Base-by-base conservation (phyloP, 306 rosid genomes). In the Corylus heterophylla region DNA sequence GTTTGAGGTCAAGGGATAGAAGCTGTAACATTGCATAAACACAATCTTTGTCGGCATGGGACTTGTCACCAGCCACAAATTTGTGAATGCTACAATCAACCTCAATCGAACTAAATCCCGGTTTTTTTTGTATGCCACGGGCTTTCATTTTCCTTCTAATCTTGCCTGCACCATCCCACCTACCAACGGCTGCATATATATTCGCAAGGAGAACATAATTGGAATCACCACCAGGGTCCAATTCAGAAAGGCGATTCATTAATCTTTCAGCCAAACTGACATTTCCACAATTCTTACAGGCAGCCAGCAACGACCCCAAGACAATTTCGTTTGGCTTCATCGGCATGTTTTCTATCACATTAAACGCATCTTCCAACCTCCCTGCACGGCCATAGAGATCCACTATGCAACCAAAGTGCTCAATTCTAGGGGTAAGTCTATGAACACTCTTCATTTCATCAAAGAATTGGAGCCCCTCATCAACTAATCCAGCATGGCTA, bases 351-450 rank as follows among this genome's bases (percentile, higher is more conserved):
- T 86, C 78, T 20, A 91, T 78, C 67, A 91, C 87, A 75, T 85
- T 74, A 84, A 85, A 72, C 8, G 97, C 97, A 51, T 91, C 95
- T 67, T 88, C 87, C 80, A 92, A 83, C 87, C 92, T 89, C 80
- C 97, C 98, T 1, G 97, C 92, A 31, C 97, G 92, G 77, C 95
- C 88, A 54, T 91, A 90, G 55, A 92, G 93, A 86, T 94, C 97
- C 8, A 94, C 97, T 6, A 94, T 17, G 75, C 98, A 94, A 54
- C 97, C 97, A 49, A 89, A 91, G 83, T 94, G 97, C 88, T 94
- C 97, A 1, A 94, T 91, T 76, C 89, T 81, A 3, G 90, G 95
- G 25, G 54, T 44, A 77, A 91, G 85, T 79, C 85, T 81, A 62
- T 76, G 85, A 63, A 78, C 81, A 37, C 85, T 86, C 83, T 71